phyloP scores from a whole-genome alignment of 305 asterid species.

The Fraxinus xanthoxyloides region DNA sequence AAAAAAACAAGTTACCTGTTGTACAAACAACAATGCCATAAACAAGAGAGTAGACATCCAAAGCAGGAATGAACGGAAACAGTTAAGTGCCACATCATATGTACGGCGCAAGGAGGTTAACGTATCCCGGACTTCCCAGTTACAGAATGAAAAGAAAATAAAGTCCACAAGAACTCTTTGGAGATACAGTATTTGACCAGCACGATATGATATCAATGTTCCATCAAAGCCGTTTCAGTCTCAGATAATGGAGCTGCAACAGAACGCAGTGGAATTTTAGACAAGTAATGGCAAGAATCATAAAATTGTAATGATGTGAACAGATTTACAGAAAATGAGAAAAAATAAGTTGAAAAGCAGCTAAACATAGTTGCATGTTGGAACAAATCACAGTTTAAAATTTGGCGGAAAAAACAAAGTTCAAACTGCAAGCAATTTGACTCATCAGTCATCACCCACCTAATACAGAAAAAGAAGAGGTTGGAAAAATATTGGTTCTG shows the following conservation, averaged over 20 bases:
- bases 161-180: slow-evolving; percentile 20
- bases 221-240: slow-evolving; percentile 58
- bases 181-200: slow-evolving; percentile 21
- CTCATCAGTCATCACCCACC: background rate
- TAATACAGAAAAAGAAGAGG: background rate
- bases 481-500: background rate
- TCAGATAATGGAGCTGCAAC: slow-evolving; percentile 60
- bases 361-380: background rate
- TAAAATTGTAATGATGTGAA: background rate
- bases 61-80: background rate
- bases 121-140: slow-evolving; percentile 8
- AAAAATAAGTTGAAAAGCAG: background rate
- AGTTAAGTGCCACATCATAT: slow-evolving; percentile 28
- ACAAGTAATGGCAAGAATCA: slow-evolving; percentile 17
- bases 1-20: background rate
- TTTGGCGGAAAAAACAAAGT: background rate
- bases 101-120: slow-evolving; percentile 3
- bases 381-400: background rate
- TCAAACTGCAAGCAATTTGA: background rate
- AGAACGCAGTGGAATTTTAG: slow-evolving; percentile 21
- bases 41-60: background rate
- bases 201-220: slow-evolving; percentile 31
- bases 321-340: background rate
- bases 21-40: background rate
- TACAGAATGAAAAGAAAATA: slow-evolving; percentile 16